Evolutionary conservation across 345 rosid genomes (phyloP), one percentile per base, ranked within the genome.

Genomic region (Brassica nigra): DNA sequence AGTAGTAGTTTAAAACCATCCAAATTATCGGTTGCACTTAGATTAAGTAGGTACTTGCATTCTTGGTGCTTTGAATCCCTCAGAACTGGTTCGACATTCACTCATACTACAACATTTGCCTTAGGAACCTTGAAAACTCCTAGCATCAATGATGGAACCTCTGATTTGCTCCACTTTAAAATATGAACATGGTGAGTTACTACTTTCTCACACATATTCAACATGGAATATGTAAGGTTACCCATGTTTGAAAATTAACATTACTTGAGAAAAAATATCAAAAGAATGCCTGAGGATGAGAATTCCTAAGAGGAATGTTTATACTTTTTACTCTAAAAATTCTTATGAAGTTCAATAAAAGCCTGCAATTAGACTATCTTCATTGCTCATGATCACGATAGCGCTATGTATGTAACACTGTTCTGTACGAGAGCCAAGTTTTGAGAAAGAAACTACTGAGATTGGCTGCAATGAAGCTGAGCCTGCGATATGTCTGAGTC

Each of bases 101-200:
- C n/a, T n/a, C n/a, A n/a, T n/a, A n/a, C n/a, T n/a, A n/a, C n/a
- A n/a, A n/a, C n/a, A n/a, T n/a, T n/a, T n/a, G n/a, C n/a, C n/a
- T n/a, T n/a, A n/a, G n/a, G n/a, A n/a, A n/a, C n/a, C n/a, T n/a
- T n/a, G n/a, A n/a, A n/a, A n/a, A n/a, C n/a, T n/a, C n/a, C n/a
- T n/a, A n/a, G n/a, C n/a, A n/a, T n/a, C n/a, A n/a, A n/a, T n/a
- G 18, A 18, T 18, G 86, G 80, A 34, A 81, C 80, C 80, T 81
- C 80, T 58, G 81, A 81, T 62, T 52, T 84, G 70, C 73, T 75
- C 62, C 79, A 75, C 70, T 75, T 75, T 36, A 69, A 54, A 64
- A 54, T 80, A 62, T 79, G 68, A 73, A 58, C 68, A 55, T 20
- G 4, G 28, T 62, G 62, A n/a, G 15, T 7, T 8, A 9, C 12